A percentile compares a stretch with the other conserved stretches of the same genome.
These are phyloP conservation scores for Pythium phragmitis DNA, from an alignment of 352 stramenopile species.

Conservation along the genomic window DNA sequence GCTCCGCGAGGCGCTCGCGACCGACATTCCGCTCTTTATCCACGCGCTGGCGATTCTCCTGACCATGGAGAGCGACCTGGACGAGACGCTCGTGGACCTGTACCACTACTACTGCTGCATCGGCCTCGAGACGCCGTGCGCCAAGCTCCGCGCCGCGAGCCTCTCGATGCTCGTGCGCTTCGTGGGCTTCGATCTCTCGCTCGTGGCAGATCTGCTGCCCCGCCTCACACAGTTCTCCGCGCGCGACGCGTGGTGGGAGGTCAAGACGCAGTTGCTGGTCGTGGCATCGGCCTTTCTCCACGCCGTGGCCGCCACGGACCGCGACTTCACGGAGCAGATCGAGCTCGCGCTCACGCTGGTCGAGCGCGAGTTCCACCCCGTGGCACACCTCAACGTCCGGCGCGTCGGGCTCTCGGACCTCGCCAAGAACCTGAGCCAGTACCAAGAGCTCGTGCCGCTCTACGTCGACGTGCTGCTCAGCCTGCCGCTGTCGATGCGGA, in stretches of 20 bases:
- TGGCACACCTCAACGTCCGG: constrained; percentile 51
- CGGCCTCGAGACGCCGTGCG: constrained; percentile 62
- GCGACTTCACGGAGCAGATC: constrained; percentile 66
- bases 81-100: constrained; percentile 74
- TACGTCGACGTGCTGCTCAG: constrained; percentile 79
- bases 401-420: constrained; percentile 60
- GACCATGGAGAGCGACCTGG: constrained; percentile 64
- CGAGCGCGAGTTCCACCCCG: constrained; percentile 70
- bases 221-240: constrained; percentile 64
- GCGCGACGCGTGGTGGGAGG: constrained; percentile 77
- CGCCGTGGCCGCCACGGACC: constrained; percentile 14
- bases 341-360: constrained; percentile 69
- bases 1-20: constrained; percentile 67
- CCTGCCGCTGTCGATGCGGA: constrained; percentile 41
- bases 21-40: constrained; percentile 63
- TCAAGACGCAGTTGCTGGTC: constrained; percentile 78
- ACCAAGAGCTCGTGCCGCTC: constrained; percentile 75
- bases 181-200: constrained; percentile 37
- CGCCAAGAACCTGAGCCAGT: constrained; percentile 51
- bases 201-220: constrained; percentile 61
- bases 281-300: constrained; percentile 62
- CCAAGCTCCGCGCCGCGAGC: constrained; percentile 75
- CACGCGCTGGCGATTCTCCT: constrained; percentile 70
- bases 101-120: constrained; percentile 90
- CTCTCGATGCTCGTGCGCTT: constrained; percentile 77